These are phyloP conservation scores for Auricularia cornea DNA, from an alignment of 768 basidiomycete genomes.

Conservation along the genomic window DNA sequence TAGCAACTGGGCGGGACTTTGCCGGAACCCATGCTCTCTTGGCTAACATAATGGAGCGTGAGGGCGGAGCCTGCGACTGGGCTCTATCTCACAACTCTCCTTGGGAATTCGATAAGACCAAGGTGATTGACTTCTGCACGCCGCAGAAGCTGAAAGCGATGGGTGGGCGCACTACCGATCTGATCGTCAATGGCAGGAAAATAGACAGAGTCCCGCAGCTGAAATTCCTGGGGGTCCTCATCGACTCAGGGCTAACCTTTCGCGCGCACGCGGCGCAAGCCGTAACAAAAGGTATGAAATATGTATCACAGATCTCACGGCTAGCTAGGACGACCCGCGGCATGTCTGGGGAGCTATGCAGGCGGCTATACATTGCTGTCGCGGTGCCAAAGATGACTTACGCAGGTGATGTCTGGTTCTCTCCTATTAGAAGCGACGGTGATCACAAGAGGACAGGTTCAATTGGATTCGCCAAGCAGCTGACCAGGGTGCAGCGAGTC, in stretches of 20 bases:
- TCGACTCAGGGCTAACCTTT: constrained; percentile 24
- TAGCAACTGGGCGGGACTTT: constrained; percentile 20
- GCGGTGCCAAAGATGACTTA: constrained; percentile 19
- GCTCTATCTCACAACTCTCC: constrained; percentile 18
- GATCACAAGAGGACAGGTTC: neutral
- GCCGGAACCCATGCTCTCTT: constrained; percentile 13
- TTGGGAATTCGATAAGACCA: constrained; percentile 26
- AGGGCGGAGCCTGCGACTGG: constrained; percentile 21
- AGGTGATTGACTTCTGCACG: constrained; percentile 19
- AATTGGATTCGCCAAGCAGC: neutral
- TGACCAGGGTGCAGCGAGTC: constrained; percentile 11
- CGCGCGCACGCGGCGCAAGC: constrained; percentile 12
- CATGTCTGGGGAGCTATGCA: neutral
- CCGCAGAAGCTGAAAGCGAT: constrained; percentile 1
- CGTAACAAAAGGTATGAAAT: constrained; percentile 2
- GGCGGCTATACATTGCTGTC: constrained; percentile 8
- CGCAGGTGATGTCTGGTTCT: constrained; percentile 7
- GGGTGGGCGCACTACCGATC: neutral
- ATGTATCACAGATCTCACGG: neutral
- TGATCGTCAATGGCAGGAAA: neutral
- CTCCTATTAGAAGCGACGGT: neutral
- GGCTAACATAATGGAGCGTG: constrained; percentile 18
- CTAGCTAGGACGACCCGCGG: constrained; percentile 5
- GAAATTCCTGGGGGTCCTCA: constrained; percentile 24
- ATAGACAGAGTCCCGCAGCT: neutral